Percentiles rank a stretch among this genome's conserved stretches.
These are phyloP conservation scores for Taxawa tesnikishii DNA, from an alignment of 2,329 filamentous ascomycete species.

Conservation along the genomic window DNA sequence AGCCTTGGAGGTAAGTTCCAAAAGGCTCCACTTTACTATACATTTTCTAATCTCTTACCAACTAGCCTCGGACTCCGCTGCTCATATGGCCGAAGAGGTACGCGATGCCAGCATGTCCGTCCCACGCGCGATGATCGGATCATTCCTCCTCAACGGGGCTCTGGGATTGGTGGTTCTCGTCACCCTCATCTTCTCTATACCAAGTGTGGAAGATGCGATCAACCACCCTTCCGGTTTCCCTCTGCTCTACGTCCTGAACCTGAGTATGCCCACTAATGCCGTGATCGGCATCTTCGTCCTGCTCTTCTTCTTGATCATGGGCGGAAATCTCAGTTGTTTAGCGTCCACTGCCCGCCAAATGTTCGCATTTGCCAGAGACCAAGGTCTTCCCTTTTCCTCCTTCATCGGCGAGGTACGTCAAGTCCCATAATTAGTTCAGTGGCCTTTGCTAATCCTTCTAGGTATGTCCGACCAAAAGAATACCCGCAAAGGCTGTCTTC, in stretches of 20 bases:
- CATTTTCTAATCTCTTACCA: not conserved
- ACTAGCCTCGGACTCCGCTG: conserved; percentile 6
- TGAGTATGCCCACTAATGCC: not conserved
- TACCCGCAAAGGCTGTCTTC: conserved; percentile 9
- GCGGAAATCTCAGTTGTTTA: conserved; percentile 4
- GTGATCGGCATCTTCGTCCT: conserved; percentile 5
- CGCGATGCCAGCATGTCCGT: conserved; percentile 16
- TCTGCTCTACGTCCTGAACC: conserved; percentile 26
- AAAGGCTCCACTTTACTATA: not conserved
- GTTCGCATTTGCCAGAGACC: conserved; percentile 31
- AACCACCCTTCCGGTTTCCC: conserved; percentile 20
- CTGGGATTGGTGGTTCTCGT: conserved; percentile 21
- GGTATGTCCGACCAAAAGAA: conserved; percentile 5
- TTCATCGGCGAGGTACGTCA: conserved; percentile 5
- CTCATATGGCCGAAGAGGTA: conserved; percentile 17
- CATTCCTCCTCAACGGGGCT: conserved; percentile 18
- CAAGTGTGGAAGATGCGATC: conserved; percentile 17
- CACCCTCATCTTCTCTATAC: conserved; percentile 15
- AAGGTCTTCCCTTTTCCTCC: conserved; percentile 25
- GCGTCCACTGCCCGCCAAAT: conserved; percentile 5
- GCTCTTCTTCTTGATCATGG: conserved; percentile 5
- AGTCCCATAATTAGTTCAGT: not conserved
- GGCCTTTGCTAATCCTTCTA: not conserved
- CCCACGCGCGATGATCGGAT: conserved; percentile 17
- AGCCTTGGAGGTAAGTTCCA: conserved; percentile 12